Percentiles rank a stretch among this genome's conserved stretches.
phyloP scores from a whole-genome alignment of 1,139 yeast species.

The Kurtzmaniella quercitrusa region DNA sequence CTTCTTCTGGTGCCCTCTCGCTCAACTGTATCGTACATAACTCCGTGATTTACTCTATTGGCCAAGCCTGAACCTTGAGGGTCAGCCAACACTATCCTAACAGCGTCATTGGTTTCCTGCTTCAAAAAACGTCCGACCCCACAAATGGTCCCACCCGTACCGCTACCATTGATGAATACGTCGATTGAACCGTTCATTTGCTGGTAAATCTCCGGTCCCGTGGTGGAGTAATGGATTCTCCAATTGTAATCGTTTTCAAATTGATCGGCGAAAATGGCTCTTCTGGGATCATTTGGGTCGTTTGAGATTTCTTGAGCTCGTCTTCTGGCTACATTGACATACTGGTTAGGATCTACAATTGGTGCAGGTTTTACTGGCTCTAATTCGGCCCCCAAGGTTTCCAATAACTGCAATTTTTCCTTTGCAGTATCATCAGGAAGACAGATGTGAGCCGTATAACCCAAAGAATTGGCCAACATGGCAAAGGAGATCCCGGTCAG shows the following conservation, averaged over 20 bases:
- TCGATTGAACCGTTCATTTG: constrained; percentile 66
- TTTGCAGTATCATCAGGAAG: constrained; percentile 92
- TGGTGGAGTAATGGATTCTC: constrained; percentile 73
- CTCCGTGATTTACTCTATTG: constrained; percentile 82
- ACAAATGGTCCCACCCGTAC: constrained; percentile 78
- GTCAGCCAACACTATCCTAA: constrained; percentile 69
- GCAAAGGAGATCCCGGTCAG: constrained; percentile 96
- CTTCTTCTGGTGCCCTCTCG: constrained; percentile 90
- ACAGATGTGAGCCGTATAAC: constrained; percentile 86
- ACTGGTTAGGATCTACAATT: constrained; percentile 89
- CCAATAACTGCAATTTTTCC: constrained; percentile 71
- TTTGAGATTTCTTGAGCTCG: constrained; percentile 54
- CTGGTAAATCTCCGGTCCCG: constrained; percentile 85
- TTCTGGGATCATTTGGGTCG: constrained; percentile 30
- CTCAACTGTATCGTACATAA: constrained; percentile 87
- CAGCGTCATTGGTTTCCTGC: constrained; percentile 23
- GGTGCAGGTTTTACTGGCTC: constrained; percentile 93
- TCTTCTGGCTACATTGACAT: constrained; percentile 79
- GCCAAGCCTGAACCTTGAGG: constrained; percentile 94
- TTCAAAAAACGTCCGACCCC: constrained; percentile 80
- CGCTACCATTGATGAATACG: constrained; percentile 75
- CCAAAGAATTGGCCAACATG: constrained; percentile 78
- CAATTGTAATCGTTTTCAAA: constrained; percentile 92
- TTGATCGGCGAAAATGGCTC: constrained; percentile 89
- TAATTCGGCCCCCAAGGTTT: constrained; percentile 77